Conservation (phyloP, 73 alveolate genomes). For the Paraurostyla sp. region DNA sequence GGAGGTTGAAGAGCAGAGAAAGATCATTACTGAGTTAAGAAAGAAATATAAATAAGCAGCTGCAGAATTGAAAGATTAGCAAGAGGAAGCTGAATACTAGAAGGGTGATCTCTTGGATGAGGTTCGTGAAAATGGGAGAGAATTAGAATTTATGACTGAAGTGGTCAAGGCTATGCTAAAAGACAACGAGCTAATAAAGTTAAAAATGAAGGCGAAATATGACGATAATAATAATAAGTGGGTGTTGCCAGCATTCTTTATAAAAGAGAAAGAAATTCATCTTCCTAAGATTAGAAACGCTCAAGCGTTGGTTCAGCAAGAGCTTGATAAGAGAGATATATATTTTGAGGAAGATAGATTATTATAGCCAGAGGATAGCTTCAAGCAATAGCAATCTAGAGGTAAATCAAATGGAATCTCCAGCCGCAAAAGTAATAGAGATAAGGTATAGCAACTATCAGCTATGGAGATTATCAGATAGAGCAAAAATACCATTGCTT, state of each 20-base stretch:
- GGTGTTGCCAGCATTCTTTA: conserved; percentile 44
- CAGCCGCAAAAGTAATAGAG: conserved; percentile 29
- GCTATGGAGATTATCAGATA: conserved; percentile 42
- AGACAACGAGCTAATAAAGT: conserved; percentile 55
- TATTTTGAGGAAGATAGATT: not conserved
- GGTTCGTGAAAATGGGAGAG: conserved; percentile 79
- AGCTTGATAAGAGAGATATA: conserved; percentile 48
- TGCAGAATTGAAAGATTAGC: conserved; percentile 84
- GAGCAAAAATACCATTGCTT: not conserved
- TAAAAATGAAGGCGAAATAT: conserved; percentile 48
- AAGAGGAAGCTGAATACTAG: conserved; percentile 83
- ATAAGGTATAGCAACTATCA: not conserved
- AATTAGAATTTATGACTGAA: conserved; percentile 77
- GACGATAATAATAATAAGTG: conserved; percentile 51
- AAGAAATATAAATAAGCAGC: conserved; percentile 58
- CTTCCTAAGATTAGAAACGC: conserved; percentile 46
- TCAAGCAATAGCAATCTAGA: not conserved
- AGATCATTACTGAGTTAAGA: conserved; percentile 61
- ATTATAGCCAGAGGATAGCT: not conserved
- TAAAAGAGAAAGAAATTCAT: conserved; percentile 16
- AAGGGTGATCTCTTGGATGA: conserved; percentile 84
- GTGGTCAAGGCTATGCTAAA: conserved; percentile 71
- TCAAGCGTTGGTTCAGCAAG: conserved; percentile 36
- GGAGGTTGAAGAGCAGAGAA: conserved; percentile 75
- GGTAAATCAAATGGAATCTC: not conserved